phyloP scores from a whole-genome alignment of 495 filamentous ascomycete species.

The Penicillium pulvis region DNA sequence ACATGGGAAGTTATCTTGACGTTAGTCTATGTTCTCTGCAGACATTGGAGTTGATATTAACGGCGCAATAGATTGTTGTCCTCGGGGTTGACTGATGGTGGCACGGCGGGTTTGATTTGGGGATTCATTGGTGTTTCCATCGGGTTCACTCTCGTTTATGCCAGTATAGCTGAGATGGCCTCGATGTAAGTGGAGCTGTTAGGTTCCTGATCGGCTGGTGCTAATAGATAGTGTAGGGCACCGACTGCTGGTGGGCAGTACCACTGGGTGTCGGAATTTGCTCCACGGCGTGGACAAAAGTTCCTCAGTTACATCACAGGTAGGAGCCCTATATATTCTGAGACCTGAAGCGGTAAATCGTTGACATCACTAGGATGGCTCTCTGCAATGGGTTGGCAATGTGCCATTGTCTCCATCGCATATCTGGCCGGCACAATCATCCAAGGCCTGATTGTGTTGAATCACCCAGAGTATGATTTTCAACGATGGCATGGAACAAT shows the following conservation, averaged over 20 bases:
- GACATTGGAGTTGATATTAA: neutral
- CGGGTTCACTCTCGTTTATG: constrained; percentile 52
- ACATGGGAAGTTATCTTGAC: constrained; percentile 52
- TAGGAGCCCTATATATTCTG: constrained; percentile 10
- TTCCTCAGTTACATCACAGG: constrained; percentile 63
- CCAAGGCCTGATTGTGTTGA: constrained; percentile 49
- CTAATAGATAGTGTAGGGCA: constrained; percentile 44
- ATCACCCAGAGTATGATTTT: constrained; percentile 48
- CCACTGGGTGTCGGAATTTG: constrained; percentile 56
- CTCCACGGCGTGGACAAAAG: constrained; percentile 54
- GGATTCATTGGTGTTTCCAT: constrained; percentile 55
- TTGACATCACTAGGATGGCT: constrained; percentile 51
- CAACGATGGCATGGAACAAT: constrained; percentile 58
- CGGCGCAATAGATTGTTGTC: constrained; percentile 1
- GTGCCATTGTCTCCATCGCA: constrained; percentile 59
- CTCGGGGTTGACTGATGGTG: constrained; percentile 52
- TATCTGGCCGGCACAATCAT: constrained; percentile 59
- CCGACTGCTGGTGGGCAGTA: constrained; percentile 60
- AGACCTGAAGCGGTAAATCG: constrained; percentile 42
- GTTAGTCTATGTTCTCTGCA: constrained; percentile 25
- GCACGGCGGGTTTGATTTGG: constrained; percentile 60
- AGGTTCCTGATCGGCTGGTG: neutral
- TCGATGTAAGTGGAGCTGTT: constrained; percentile 45
- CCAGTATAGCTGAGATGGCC: constrained; percentile 61
- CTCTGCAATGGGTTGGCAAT: constrained; percentile 51